These are phyloP conservation scores for Pythium aphanidermatum DNA, from an alignment of 352 stramenopile genomes.

Conservation along the genomic window DNA sequence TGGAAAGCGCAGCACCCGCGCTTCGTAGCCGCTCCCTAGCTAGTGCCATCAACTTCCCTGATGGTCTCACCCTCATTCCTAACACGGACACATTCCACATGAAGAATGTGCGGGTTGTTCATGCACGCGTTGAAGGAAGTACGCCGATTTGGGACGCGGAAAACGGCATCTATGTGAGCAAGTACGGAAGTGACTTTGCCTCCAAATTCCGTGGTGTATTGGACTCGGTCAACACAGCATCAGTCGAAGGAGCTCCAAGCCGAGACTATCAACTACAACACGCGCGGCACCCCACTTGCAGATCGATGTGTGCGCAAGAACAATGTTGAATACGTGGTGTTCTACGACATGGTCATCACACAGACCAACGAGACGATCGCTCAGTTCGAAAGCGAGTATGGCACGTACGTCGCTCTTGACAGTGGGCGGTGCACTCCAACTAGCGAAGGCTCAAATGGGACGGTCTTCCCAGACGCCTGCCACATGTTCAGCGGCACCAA, in stretches of 20 bases:
- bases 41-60: no score
- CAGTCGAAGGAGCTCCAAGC: conserved; percentile 13
- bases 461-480: conserved; percentile 27
- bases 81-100: no score
- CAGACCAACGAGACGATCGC: conserved; percentile 28
- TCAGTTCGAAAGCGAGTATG: conserved; percentile 21
- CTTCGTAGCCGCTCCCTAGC: no score
- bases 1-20: no score
- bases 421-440: conserved; percentile 13
- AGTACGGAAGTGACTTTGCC: conserved; percentile 23
- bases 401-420: conserved; percentile 19
- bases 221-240: conserved; percentile 21
- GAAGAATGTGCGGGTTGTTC: conserved; percentile 25
- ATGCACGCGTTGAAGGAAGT: conserved; percentile 28
- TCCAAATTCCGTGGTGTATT: conserved; percentile 22
- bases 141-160: conserved; percentile 24
- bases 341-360: conserved; percentile 31
- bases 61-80: no score
- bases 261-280: conserved; percentile 18
- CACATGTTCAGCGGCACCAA: conserved; percentile 31
- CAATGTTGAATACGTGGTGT: conserved; percentile 33
- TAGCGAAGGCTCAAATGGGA: neutral
- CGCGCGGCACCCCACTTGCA: neutral
- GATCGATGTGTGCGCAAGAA: conserved; percentile 32
- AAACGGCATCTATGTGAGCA: conserved; percentile 16